A percentile compares a stretch with the other conserved stretches of the same genome.
Evolutionary conservation across 176 grass and related monocot genomes (phyloP).

Genomic region (Zea luxurians): DNA sequence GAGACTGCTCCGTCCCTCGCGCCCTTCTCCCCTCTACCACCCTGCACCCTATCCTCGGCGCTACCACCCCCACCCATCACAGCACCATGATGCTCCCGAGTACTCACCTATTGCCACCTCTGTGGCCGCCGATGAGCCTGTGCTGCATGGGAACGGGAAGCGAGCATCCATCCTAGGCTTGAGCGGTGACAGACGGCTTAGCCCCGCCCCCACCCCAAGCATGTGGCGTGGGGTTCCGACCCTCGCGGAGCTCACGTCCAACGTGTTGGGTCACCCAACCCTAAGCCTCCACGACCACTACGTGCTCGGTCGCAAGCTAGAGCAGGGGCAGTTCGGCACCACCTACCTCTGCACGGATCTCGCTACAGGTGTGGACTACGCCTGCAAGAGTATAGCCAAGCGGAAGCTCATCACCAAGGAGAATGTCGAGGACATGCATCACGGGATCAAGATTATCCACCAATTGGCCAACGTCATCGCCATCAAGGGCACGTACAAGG

Average conservation of each 20-base stretch:
- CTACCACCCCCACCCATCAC: too few species aligned
- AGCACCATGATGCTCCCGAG: conserved; percentile 39
- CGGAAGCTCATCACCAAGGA: conserved; percentile 85
- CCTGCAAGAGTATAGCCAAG: conserved; percentile 94
- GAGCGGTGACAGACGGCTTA: background rate
- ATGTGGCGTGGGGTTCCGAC: conserved; percentile 51
- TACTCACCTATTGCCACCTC: conserved; percentile 37
- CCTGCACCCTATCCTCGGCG: too few species aligned
- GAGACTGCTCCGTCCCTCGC: too few species aligned
- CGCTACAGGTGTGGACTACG: conserved; percentile 55
- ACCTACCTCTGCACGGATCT: conserved; percentile 93
- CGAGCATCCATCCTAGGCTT: background rate
- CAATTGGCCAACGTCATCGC: conserved; percentile 89
- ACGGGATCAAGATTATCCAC: conserved; percentile 99
- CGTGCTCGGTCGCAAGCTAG: conserved; percentile 78
- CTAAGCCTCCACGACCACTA: conserved; percentile 74
- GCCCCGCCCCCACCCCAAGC: conserved; percentile 29
- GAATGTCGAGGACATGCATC: conserved; percentile 93
- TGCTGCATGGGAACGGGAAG: conserved; percentile 33
- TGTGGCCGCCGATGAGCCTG: conserved; percentile 10
- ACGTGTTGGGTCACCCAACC: conserved; percentile 77
- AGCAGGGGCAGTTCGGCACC: conserved; percentile 93
- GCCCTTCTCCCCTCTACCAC: too few species aligned
- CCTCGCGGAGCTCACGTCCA: conserved; percentile 49
- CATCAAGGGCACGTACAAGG: conserved; percentile 94